Base-by-base conservation (phyloP, 2,329 filamentous ascomycete genomes). In the Talaromyces islandicus region DNA sequence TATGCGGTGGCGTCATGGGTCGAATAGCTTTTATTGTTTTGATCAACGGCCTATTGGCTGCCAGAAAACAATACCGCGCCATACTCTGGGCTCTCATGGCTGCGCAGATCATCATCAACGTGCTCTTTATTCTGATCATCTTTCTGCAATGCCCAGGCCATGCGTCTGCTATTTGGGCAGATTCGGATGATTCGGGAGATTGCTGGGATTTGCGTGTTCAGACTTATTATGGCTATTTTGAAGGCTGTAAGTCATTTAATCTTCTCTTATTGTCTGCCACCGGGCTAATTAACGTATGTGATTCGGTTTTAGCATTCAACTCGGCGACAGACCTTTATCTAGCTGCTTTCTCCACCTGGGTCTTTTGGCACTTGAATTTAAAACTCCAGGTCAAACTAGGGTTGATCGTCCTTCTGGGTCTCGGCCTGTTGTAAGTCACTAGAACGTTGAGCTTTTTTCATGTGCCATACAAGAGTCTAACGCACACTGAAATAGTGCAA, bases 361-460 rank as follows among this genome's bases (percentile, higher is more conserved):
- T 72, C 21, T 69, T 73, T 51, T 73, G 72, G 72, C 70, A 65
- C 41, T 60, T 75, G 30, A 71, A 73, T 12, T 35, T 75, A 50
- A 65, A 66, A n/a, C 21, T 65, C 11, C 60, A 63, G 12, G 67
- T 72, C 32, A 74, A 73, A 54, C 29, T 74, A 11, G 67, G 67
- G 9, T 52, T 74, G 46, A 65, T 70, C 1, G 35, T 60, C 24
- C 62, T 73, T 1, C 63, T 74, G 10, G 66, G 70, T 9, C 60
- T 73, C 41, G 72, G 72, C 1, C 58, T 73, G 27, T 65, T 73
- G 71, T 73, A 51, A 62, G 70, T 61, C 29, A 55, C 11, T 50
- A 10, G 6, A 55, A 17, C n/a, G 25, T 27, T 27, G 25, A 27
- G 3, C 25, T 27, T 27, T 27, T 6, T 3, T 27, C 25, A 30